Base-by-base conservation (phyloP, 192 early-diverging fungal species). In the Coemansia sp. region DNA sequence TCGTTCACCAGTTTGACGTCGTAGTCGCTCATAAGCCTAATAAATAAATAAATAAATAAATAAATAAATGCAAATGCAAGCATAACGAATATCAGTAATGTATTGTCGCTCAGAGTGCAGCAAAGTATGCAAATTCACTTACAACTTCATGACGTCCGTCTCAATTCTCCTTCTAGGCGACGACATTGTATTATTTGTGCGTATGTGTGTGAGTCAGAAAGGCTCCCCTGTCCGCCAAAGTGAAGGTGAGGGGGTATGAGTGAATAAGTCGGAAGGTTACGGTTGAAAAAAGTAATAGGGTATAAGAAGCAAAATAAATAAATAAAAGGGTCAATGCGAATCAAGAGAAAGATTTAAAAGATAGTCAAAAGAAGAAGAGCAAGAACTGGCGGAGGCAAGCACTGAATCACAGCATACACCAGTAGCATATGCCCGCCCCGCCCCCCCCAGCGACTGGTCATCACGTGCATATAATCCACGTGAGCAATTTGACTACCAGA, bases 101-200 rank as follows among this genome's bases (percentile, higher is more conserved):
- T 48, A 48, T 9, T 44, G 42, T 17, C 5, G 1, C n/a, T 48
- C 41, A 50, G 12, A n/a, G 39, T 32, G 25, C 29, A 59, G 31
- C 37, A 67, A 51, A 38, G 19, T 39, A 63, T 12, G 46, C 17
- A 6, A 41, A 39, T 31, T 12, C 34, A 88, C 89, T 84, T 91
- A 95, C 94, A 98, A 85, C 71, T 98, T 98, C 95, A 98, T 98
- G 59, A 98, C 94, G 87, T 98, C 95, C 17, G 95, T 96, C 84
- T 98, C 95, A 72, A 98, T 98, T 85, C 95, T 89, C 85, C 95
- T 87, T 73, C 94, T 85, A 19, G 94, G 93, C 27, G 92, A 92
- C 45, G 92, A 91, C 94, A 96, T 97, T 70, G 55, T 32, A 39
- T n/a, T 32, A 74, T 65, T 51, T 37, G 46, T 48, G 50, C 62